Evolutionary conservation across 805 yeast species (phyloP), one percentile per base, ranked within the genome.

Genomic region (Wickerhamomyces queroliae): DNA sequence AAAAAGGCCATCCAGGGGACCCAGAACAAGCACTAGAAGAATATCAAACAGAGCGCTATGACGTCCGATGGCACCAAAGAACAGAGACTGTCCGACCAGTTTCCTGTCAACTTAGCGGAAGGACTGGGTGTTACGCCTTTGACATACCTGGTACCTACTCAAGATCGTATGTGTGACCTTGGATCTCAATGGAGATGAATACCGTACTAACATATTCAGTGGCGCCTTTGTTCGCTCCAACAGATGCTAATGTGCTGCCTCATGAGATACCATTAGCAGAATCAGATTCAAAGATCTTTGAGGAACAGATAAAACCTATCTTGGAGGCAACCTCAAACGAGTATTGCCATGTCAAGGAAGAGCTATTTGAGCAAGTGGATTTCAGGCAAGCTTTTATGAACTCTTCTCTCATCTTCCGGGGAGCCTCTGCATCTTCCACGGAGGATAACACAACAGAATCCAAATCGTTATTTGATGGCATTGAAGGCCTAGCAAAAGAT

Each of bases 81-180:
- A n/a, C 8, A 21, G 13, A 6, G 13, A 5, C 4, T 9, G 18
- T 22, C 25, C 7, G n/a, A 34, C 4, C 39, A 31, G 3, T 42
- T 56, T 15, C 61, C 61, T 2, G 31, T 31, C 12, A 41, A 41
- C n/a, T 35, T 55, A 31, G 44, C 35, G 17, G 59, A 56, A 40
- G 60, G 61, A 17, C 44, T 59, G 12, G 62, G 58, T 5, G 53
- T 49, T 12, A 58, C 62, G 19, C 72, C 74, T 0, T 38, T 69
- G 36, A 53, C 59, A 16, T 66, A 56, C 34, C 45, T 69, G 13
- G 49, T 67, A 2, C 75, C 75, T 2, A 60, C 56, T 2, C 71
- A 67, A 38, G 61, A 57, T 32, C 42, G 68, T 66, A 47, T 42
- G 69, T 59, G 33, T 27, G 15, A 7, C 29, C 21, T 17, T 7